phyloP scores from a whole-genome alignment of 2,329 filamentous ascomycete species.

The Davidsoniella australis region DNA sequence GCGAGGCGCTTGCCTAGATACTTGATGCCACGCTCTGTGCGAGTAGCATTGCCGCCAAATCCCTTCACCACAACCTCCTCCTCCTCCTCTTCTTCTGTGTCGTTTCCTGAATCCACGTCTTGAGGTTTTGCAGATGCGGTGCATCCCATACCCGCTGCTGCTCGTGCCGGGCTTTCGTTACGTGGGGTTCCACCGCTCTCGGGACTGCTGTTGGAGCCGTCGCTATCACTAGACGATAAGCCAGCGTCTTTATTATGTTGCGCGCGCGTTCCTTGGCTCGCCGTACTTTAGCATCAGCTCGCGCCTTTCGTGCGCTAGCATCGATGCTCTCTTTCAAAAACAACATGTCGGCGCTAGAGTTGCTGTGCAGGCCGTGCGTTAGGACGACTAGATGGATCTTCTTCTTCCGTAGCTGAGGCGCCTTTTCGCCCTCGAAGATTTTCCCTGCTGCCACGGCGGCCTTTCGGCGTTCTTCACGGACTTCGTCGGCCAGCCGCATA shows the following conservation, averaged over 20 bases:
- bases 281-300: conserved; percentile 47
- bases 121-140: background rate
- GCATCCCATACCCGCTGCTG: background rate
- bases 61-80: conserved; percentile 81
- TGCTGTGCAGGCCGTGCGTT: conserved; percentile 90
- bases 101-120: conserved; percentile 12
- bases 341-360: conserved; percentile 89
- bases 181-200: conserved; percentile 5
- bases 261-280: conserved; percentile 31
- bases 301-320: conserved; percentile 56
- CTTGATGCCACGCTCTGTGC: conserved; percentile 89
- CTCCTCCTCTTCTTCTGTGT: conserved; percentile 33
- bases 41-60: conserved; percentile 75
- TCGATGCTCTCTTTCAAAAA: conserved; percentile 97
- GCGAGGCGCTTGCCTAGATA: conserved; percentile 90
- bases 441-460: conserved; percentile 2
- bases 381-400: conserved; percentile 81
- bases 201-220: background rate
- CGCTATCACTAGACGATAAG: background rate
- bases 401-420: conserved; percentile 38
- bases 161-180: conserved; percentile 11
- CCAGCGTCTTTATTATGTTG: background rate
- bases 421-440: conserved; percentile 4
- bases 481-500: conserved; percentile 12
- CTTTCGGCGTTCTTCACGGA: conserved; percentile 7